These are phyloP conservation scores for Pseudocercospora pini-densiflorae DNA, from an alignment of 2,329 filamentous ascomycete species.

Conservation along the genomic window DNA sequence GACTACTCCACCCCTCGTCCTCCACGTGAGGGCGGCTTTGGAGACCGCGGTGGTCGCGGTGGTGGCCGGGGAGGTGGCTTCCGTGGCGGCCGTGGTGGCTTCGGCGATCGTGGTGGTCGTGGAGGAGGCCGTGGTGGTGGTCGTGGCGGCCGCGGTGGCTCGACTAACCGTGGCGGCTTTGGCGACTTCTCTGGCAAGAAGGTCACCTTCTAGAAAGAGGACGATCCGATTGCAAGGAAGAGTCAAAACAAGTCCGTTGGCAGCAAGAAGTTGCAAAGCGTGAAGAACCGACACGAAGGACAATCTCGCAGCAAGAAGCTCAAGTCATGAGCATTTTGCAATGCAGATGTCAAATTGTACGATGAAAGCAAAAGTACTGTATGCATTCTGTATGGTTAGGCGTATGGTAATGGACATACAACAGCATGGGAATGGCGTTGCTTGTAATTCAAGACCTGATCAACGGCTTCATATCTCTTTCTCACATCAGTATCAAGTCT, in stretches of 20 bases:
- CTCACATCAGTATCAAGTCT: background rate
- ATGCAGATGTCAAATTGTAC: background rate
- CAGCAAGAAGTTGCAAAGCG: background rate
- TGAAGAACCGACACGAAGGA: background rate
- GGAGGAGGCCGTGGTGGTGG: constrained; percentile 56
- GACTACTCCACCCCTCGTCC: constrained; percentile 76
- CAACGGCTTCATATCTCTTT: background rate
- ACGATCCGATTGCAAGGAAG: background rate
- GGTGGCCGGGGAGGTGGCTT: constrained; percentile 50
- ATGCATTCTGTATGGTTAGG: background rate
- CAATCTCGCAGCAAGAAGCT: background rate
- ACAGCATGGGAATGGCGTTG: background rate
- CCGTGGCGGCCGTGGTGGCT: constrained; percentile 40
- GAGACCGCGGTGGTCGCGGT: constrained; percentile 45
- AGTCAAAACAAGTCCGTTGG: background rate
- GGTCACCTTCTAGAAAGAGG: constrained; percentile 62
- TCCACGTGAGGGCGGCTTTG: constrained; percentile 51
- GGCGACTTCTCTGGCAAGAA: constrained; percentile 79
- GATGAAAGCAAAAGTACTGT: background rate
- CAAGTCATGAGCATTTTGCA: background rate
- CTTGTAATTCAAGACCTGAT: background rate
- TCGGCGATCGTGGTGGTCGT: constrained; percentile 45
- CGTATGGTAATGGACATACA: background rate
- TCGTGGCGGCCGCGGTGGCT: constrained; percentile 57
- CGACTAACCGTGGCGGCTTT: constrained; percentile 61